These are phyloP conservation scores for Eutrema yunnanense DNA, from an alignment of 345 rosid species.

Conservation along the genomic window DNA sequence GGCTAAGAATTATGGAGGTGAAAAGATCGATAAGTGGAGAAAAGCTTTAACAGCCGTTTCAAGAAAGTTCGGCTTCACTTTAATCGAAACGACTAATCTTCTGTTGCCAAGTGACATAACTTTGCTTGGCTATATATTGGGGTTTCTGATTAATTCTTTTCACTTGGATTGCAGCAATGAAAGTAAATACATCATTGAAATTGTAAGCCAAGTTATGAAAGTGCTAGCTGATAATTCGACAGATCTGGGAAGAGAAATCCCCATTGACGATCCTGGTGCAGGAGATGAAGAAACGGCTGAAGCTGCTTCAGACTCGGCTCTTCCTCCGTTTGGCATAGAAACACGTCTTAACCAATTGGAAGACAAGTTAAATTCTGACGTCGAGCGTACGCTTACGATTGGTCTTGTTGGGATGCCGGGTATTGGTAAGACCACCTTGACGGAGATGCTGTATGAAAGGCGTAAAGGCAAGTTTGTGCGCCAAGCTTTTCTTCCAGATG, in stretches of 20 bases:
- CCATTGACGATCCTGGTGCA: neutral
- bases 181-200: neutral
- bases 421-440: constrained; percentile 15
- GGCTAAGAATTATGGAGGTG: neutral
- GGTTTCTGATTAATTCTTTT: neutral
- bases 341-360: constrained; percentile 2
- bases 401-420: constrained; percentile 19
- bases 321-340: neutral
- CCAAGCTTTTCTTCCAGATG: neutral
- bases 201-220: neutral
- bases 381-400: neutral
- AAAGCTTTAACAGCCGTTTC: neutral
- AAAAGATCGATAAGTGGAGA: neutral
- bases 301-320: neutral
- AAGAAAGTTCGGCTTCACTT: neutral
- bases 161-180: neutral
- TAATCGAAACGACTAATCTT: neutral
- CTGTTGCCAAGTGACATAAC: too few relatives aligned
- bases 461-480: neutral
- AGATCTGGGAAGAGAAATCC: neutral
- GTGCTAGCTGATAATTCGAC: too few relatives aligned
- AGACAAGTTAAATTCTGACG: neutral
- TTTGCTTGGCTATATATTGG: too few relatives aligned
- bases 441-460: neutral
- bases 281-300: neutral